Evolutionary conservation across 2,329 filamentous ascomycete genomes (phyloP), one percentile per base, ranked within the genome.

Genomic region (Didymella lethalis): DNA sequence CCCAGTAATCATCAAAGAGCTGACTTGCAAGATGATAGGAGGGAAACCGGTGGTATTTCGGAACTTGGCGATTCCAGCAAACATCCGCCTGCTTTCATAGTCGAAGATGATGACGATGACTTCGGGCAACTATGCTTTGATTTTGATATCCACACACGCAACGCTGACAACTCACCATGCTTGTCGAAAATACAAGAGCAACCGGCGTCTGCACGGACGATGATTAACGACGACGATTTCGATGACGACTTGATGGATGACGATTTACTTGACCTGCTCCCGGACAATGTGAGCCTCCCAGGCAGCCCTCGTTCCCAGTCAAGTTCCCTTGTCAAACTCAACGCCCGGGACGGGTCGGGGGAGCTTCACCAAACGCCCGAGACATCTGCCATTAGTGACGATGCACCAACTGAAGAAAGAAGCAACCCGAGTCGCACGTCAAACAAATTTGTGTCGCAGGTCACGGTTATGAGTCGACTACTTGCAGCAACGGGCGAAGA

Each of bases 231-330:
- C 12, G 64, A 68, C 14, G 52, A 58, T n/a, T 70, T 70, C 32
- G 59, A 65, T 28, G 64, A 70, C 43, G 65, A 65, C 18, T 60
- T 74, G 16, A 50, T 64, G 45, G 71, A 74, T 28, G 59, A 67
- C 10, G 71, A 74, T 26, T 56, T 74, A 11, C 50, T 70, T 18
- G 56, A 51, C 23, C 44, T 73, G 16, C 54, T 54, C 11, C 44
- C 56, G 11, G 57, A 64, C 1, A 31, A 36, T 0, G 25, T 34
- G 16, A 55, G 61, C 25, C 25, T 18, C 25, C 36, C 29, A 26
- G 46, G 45, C 23, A 48, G 29, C 16, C 16, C 40, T 16, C 32
- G 55, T 14, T 18, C 38, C 16, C 8, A 40, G 4, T 54, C 53
- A 20, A 62, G 45, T 49, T 61, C 53, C 47, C 29, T 34, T 8